Base-by-base conservation (phyloP, 2,329 filamentous ascomycete species). In the Dactylellina drechsleri region DNA sequence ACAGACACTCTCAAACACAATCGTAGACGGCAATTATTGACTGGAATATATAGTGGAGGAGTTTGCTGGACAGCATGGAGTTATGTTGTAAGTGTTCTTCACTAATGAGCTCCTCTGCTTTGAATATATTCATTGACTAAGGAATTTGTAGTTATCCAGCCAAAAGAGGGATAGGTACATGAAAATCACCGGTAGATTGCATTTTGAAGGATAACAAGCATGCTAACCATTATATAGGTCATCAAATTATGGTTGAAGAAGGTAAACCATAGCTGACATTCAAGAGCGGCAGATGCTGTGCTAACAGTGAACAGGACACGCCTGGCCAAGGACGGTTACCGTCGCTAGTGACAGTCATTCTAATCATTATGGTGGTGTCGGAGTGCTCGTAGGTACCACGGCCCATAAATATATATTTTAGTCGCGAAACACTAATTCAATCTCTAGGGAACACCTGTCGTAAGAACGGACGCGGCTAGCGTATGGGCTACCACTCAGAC, bases 191-290 rank as follows among this genome's bases (percentile, higher is more conserved):
- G 2, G 23, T 23, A 23, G 2, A 23, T 23, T 23, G 23, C 23
- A 23, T 23, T 23, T 4, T 23, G 23, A 4, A 4, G 23, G 23
- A 23, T 23, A 4, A 4, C 23, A 23, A 23, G 23, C 23, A 23
- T 23, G 23, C 23, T 0, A 85, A 89, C 68, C 93, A 93, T 80
- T 96, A 90, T 79, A 97, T 97, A 79, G 93, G 93, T 0, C 94
- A 97, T 81, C 94, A 97, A 82, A 90, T 94, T 78, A 93, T 95
- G 91, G 87, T 96, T 0, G 93, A 97, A 81, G 92, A 92, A 81
- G 90, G 89, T 23, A 23, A 4, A 23, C 4, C 23, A 23, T 23
- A 23, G 23, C 23, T 4, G 23, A 23, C 23, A 23, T 2, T 23
- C 23, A 23, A 23, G 2, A 23, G 23, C 23, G 23, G 4, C 4